These are phyloP conservation scores for Penicillium argentinense DNA, from an alignment of 495 filamentous ascomycete genomes.

Conservation along the genomic window DNA sequence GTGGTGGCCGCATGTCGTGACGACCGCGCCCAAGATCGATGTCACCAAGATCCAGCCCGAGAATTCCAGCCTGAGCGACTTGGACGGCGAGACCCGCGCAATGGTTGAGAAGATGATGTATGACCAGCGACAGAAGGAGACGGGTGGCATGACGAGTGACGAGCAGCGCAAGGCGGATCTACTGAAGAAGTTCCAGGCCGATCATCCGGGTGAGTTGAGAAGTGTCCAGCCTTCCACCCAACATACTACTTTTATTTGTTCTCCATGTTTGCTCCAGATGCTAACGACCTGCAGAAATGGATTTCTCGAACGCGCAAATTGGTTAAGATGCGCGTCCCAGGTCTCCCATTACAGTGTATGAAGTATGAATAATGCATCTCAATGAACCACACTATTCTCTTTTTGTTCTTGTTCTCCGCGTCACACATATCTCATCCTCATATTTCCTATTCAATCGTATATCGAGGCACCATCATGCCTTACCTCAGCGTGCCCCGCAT, in stretches of 20 bases:
- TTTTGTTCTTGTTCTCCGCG: no score
- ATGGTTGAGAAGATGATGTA: slow-evolving; percentile 99
- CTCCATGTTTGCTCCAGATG: slow-evolving; percentile 7
- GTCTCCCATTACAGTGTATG: no score
- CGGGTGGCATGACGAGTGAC: slow-evolving; percentile 81
- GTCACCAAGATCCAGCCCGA: slow-evolving; percentile 93
- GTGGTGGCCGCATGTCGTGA: slow-evolving; percentile 95
- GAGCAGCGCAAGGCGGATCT: slow-evolving; percentile 92
- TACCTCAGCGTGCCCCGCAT: no score
- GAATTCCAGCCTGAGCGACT: slow-evolving; percentile 81
- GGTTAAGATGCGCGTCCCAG: slow-evolving; percentile 25
- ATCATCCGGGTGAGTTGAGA: slow-evolving; percentile 89
- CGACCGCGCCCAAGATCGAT: slow-evolving; percentile 77
- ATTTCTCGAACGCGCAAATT: slow-evolving; percentile 50
- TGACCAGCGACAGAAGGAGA: slow-evolving; percentile 96
- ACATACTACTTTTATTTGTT: neutral
- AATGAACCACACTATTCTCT: no score
- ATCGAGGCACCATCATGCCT: no score
- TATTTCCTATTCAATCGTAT: no score
- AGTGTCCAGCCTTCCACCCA: neutral
- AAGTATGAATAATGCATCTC: slow-evolving; percentile 37
- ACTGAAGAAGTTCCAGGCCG: slow-evolving; percentile 83
- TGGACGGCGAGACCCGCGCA: slow-evolving; percentile 92
- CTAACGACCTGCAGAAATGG: slow-evolving; percentile 40
- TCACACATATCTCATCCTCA: no score